These are phyloP conservation scores for Balamuthia mandrillaris DNA, from an alignment of 208 protist species.

Conservation along the genomic window DNA sequence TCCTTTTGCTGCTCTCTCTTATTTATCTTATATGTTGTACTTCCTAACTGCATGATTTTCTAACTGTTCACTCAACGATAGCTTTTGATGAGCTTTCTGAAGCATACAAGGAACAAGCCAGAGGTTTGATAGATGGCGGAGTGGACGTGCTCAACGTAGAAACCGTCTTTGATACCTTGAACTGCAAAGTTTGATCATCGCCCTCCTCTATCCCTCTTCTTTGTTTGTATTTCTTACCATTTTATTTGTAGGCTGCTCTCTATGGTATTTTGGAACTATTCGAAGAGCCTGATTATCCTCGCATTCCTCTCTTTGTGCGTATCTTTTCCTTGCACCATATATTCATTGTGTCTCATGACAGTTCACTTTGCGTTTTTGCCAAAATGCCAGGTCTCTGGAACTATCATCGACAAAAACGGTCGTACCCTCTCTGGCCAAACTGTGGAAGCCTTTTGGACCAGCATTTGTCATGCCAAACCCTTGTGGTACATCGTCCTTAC, in stretches of 20 bases:
- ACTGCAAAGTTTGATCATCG: slow-evolving; percentile 64
- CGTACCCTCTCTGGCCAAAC: slow-evolving; percentile 94
- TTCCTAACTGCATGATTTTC: slow-evolving; percentile 34
- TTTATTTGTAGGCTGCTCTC: slow-evolving; percentile 86
- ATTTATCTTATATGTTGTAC: too few species aligned
- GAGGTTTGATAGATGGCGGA: slow-evolving; percentile 86
- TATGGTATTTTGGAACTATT: slow-evolving; percentile 87
- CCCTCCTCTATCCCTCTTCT: not conserved
- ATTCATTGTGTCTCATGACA: slow-evolving; percentile 38
- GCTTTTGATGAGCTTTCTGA: slow-evolving; percentile 87
- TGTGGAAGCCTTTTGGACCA: slow-evolving; percentile 88
- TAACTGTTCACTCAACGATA: slow-evolving; percentile 21
- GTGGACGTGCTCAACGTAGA: slow-evolving; percentile 91
- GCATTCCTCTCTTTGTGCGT: slow-evolving; percentile 63
- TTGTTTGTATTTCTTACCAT: slow-evolving; percentile 55
- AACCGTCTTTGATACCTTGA: slow-evolving; percentile 91
- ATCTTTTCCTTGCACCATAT: slow-evolving; percentile 44
- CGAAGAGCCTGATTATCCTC: slow-evolving; percentile 60
- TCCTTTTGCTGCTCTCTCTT: not conserved
- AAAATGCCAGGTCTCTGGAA: slow-evolving; percentile 83
- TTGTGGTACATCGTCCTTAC: slow-evolving; percentile 51
- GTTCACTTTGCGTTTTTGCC: slow-evolving; percentile 38
- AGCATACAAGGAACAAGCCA: slow-evolving; percentile 84
- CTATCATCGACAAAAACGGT: slow-evolving; percentile 86
- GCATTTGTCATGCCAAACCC: slow-evolving; percentile 79